Evolutionary conservation across 495 filamentous ascomycete species (phyloP).

Genomic region (Lentithecium fluviatile): DNA sequence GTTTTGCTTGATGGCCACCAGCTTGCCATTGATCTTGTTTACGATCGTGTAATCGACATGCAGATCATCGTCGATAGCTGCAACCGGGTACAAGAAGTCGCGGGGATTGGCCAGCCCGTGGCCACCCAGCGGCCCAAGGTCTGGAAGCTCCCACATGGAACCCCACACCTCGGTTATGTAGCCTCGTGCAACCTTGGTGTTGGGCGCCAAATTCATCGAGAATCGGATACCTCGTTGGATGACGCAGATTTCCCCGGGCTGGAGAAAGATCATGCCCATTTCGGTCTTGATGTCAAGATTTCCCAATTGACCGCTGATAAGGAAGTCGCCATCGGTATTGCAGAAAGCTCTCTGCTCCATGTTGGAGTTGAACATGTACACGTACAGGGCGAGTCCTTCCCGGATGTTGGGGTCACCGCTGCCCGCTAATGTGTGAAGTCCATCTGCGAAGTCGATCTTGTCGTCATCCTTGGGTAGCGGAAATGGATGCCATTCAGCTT

Average conservation of each 20-base stretch:
- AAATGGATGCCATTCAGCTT: conserved; percentile 49
- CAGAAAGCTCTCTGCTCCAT: conserved; percentile 46
- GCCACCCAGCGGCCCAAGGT: conserved; percentile 46
- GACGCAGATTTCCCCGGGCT: conserved; percentile 48
- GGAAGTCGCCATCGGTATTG: conserved; percentile 48
- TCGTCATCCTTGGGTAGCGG: conserved; percentile 42
- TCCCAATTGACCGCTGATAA: conserved; percentile 46
- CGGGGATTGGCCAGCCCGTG: conserved; percentile 46
- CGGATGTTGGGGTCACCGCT: conserved; percentile 45
- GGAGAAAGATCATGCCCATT: conserved; percentile 46
- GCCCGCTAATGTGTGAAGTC: conserved; percentile 46
- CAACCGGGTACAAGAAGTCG: conserved; percentile 48
- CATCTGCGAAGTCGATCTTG: conserved; percentile 46
- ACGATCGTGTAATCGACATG: conserved; percentile 44
- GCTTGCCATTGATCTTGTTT: conserved; percentile 44
- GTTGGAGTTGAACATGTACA: conserved; percentile 45
- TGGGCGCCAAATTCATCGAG: conserved; percentile 36
- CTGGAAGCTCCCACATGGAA: conserved; percentile 46
- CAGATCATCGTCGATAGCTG: conserved; percentile 46
- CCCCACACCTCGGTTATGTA: conserved; percentile 49
- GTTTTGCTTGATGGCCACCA: conserved; percentile 46
- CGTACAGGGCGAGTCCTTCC: conserved; percentile 43
- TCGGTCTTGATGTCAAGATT: conserved; percentile 49
- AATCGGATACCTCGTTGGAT: conserved; percentile 46
- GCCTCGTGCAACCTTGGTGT: conserved; percentile 41